Base-by-base conservation (phyloP, 805 yeast genomes). In the Suhomyces faveliae region DNA sequence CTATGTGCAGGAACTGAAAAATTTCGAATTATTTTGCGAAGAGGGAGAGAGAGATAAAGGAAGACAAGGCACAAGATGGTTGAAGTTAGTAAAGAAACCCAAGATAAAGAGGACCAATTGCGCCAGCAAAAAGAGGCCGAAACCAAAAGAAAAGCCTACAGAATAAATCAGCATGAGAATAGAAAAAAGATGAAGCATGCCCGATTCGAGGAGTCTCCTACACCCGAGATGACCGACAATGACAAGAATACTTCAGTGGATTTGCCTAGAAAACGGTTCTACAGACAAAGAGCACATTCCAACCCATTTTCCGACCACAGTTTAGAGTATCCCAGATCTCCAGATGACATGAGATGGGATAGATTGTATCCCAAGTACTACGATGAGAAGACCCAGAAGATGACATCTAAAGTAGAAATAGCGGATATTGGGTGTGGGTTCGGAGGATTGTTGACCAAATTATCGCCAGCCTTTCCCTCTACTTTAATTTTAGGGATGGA, bases 371-470 rank as follows among this genome's bases (percentile, higher is more conserved):
- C 97, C 3, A 71, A 76, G 15, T 83, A 63, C 58, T 67, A 65
- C 46, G 77, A 78, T 57, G 71, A 68, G 37, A 59, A 60, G 2
- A 65, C 72, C 1, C 67, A 74, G 4, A 53, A 70, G 43, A 68
- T 81, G 74, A 64, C 70, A 10, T 72, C 76, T 42, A 59, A 75
- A 21, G 96, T 90, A 17, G 90, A 88, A 47, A 85, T 94, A 45
- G 98, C 98, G 4, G 99, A 94, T 64, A 81, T 94, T 50, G 99
- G 99, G 7, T 94, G 99, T 71, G 99, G 99, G 1, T 94, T 88
- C 65, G 99, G 99, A 46, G 99, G 99, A 0, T 74, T 94, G 49
- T 66, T 89, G 57, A 83, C 87, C 29, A 86, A 89, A 46, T 75
- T 94, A 48, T 85, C 96, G 3, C 86, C 90, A 4, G 81, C 71